Evolutionary conservation across 2,329 filamentous ascomycete species (phyloP), one percentile per base, ranked within the genome.

Genomic region (Periconia digitata): DNA sequence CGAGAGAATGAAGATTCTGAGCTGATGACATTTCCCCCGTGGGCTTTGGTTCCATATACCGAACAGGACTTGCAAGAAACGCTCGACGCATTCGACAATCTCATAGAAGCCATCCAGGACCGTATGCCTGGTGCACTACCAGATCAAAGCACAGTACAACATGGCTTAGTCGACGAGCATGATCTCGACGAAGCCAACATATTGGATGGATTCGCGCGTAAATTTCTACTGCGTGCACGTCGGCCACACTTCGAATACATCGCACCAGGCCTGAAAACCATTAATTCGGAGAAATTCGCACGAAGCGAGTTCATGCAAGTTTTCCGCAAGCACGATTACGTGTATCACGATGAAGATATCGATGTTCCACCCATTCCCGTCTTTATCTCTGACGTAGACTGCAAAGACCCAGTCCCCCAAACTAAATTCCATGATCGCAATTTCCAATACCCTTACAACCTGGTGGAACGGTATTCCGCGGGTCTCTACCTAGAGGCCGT

Each of bases 171-270:
- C 4, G 43, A 47, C 24, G 27, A 53, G 13, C 34, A 32, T 16
- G 38, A 40, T 8, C 43, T 55, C 7, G 18, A 51, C 36, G 23
- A 32, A 15, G 38, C 36, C 4, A 8, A 47, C 8, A 45, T 50
- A 22, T 41, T 41, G 2, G 35, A 24, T n/a, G 49, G 46, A 18
- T 58, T 58, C n/a, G 40, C 40, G 17, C 47, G 44, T 22, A 43
- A 54, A 20, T 58, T 55, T 29, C 36, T 54, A 16, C 44, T 20
- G 21, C 43, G 42, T 6, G 49, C 34, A 13, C 46, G 43, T n/a
- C 47, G 42, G 16, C 56, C 55, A 32, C 44, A 40, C 17, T 59
- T 59, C 44, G 34, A 34, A 29, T 51, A 40, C 41, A 56, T 59
- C 8, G 56, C 53, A 32, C 53, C 55, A 8, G 56, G 53, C 18